Evolutionary conservation across 2,329 filamentous ascomycete genomes (phyloP).

Genomic region (Colletotrichum sp.): DNA sequence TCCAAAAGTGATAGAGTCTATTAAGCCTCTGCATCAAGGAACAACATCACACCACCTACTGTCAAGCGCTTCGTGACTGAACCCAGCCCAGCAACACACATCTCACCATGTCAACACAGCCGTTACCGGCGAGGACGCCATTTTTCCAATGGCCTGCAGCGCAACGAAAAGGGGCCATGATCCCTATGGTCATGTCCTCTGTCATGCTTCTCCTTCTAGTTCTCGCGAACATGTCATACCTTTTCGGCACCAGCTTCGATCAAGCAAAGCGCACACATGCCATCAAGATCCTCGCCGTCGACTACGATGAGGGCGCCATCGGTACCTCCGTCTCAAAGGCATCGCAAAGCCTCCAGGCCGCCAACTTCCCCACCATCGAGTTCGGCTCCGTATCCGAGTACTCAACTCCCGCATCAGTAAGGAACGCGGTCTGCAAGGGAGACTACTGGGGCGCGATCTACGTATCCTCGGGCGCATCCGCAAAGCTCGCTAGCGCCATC

Average conservation of each 20-base stretch:
- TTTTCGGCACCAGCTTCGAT: conserved; percentile 37
- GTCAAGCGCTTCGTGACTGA: neutral
- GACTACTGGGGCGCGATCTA: conserved; percentile 44
- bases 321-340: conserved; percentile 35
- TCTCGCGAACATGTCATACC: conserved; percentile 27
- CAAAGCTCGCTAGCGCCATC: conserved; percentile 32
- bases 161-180: neutral
- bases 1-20: neutral
- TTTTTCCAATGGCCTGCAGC: conserved; percentile 1
- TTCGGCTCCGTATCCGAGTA: conserved; percentile 30
- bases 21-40: neutral
- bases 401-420: conserved; percentile 28
- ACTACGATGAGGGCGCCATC: conserved; percentile 36
- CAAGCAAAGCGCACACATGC: conserved; percentile 24
- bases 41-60: neutral
- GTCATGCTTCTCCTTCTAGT: conserved; percentile 3
- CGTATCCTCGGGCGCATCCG: conserved; percentile 33
- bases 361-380: conserved; percentile 35
- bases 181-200: neutral
- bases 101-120: neutral
- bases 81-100: neutral
- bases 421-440: conserved; percentile 37
- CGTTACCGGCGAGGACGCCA: neutral
- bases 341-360: conserved; percentile 34
- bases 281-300: conserved; percentile 33